A percentile compares a stretch with the other conserved stretches of the same genome.
Evolutionary conservation across 2,329 filamentous ascomycete genomes (phyloP).

Genomic region (Ophiostoma ips): DNA sequence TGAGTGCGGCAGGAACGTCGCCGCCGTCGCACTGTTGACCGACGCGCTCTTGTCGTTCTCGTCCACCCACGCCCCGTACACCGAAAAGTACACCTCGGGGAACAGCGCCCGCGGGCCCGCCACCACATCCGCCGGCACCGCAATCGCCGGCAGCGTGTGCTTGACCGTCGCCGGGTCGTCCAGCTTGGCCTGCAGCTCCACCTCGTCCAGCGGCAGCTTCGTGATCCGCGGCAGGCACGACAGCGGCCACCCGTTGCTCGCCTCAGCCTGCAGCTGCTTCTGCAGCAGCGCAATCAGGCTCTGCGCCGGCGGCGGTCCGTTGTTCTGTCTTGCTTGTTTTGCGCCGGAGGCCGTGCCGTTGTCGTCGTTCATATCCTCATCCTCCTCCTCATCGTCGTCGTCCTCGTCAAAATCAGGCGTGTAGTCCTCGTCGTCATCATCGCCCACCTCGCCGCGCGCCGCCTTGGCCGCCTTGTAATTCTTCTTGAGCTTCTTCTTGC

Average conservation of each 20-base stretch:
- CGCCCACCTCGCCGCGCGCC: not conserved
- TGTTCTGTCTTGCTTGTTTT: slow-evolving; percentile 33
- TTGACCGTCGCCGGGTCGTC: slow-evolving; percentile 45
- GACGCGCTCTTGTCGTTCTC: not conserved
- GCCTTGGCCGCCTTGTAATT: not conserved
- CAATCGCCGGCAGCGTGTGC: slow-evolving; percentile 63
- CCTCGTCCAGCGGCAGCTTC: slow-evolving; percentile 47
- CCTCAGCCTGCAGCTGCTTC: slow-evolving; percentile 69
- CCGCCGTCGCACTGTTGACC: slow-evolving; percentile 15
- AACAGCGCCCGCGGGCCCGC: slow-evolving; percentile 67
- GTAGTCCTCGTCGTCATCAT: slow-evolving; percentile 3
- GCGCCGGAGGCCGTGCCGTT: no score
- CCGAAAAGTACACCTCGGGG: slow-evolving; percentile 86
- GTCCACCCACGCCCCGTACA: slow-evolving; percentile 39
- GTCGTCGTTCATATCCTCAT: slow-evolving; percentile 16
- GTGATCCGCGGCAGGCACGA: slow-evolving; percentile 54
- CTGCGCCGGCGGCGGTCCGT: slow-evolving; percentile 45
- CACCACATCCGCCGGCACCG: slow-evolving; percentile 60
- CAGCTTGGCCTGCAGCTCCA: slow-evolving; percentile 45
- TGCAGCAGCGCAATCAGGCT: slow-evolving; percentile 74
- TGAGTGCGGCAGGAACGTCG: slow-evolving; percentile 73
- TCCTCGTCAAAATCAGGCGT: not conserved
- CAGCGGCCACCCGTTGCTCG: slow-evolving; percentile 60
- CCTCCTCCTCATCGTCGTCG: not conserved
- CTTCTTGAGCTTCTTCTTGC: slow-evolving; percentile 1